Base-by-base conservation (phyloP, 2,329 filamentous ascomycete species). In the Fusarium setosum region DNA sequence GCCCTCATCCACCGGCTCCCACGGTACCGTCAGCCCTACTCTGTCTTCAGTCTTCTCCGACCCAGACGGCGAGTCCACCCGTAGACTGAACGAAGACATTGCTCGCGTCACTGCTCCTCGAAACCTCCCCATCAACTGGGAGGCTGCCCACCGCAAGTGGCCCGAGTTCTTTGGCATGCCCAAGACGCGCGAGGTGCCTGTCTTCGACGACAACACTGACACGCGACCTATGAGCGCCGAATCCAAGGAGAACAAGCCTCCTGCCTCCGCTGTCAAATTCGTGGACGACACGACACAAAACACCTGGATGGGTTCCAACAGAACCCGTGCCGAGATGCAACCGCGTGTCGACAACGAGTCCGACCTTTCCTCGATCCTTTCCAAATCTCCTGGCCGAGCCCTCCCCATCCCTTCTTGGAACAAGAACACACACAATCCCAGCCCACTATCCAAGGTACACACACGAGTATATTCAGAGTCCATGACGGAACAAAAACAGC, bases 1-100 rank as follows among this genome's bases (percentile, higher is more conserved):
- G 6, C 84, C 85, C 18, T 86, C 85, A 7, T 87, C 85, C 7
- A 87, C 85, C 26, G 85, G 84, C 55, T 85, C 83, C 51, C 84
- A 86, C 75, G 84, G 85, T 72, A 86, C 84, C 61, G 80, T 87
- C 64, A 85, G 83, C 71, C 81, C 83, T 53, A 87, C 84, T 42
- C 72, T 82, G 50, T 85, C 84, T 34, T 83, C 84, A 38, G 76
- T 87, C 68, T 84, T 85, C 61, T 82, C 83, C 56, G 81, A 82
- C 56, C 83, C 82, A 34, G 83, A 86, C 59, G 83, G 80, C 73
- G 85, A 87, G 72, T 85, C 84, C 26, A 86, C 84, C 37, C 82
- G 83, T 56, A 79, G 77, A 56, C 77, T 85, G 37, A 81, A 84
- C 68, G 80, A 84, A 50, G 80, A 84, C 35, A 82, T 84, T 61